Conservation (phyloP, 1,139 yeast species). For the Debaryomyces sp. region DNA sequence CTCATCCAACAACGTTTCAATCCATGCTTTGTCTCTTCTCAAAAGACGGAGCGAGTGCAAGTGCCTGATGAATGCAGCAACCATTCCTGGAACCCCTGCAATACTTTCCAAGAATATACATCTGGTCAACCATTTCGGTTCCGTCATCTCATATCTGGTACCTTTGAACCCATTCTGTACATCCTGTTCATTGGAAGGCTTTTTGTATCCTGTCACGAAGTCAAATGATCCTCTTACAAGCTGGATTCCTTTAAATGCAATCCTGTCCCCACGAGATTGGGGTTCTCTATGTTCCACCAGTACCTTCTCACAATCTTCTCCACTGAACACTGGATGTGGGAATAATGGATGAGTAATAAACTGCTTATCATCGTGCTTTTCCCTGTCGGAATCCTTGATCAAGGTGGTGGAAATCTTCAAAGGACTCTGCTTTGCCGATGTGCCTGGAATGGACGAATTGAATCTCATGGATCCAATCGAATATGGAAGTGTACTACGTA, state of each 20-base stretch:
- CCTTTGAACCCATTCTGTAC: slow-evolving; percentile 42
- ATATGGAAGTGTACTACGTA: slow-evolving; percentile 2
- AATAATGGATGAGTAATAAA: slow-evolving; percentile 52
- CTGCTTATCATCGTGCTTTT: slow-evolving; percentile 29
- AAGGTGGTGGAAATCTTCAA: slow-evolving; percentile 35
- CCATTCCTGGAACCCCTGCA: slow-evolving; percentile 83
- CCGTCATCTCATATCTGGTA: slow-evolving; percentile 59
- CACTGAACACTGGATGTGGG: slow-evolving; percentile 56
- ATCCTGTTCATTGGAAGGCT: slow-evolving; percentile 41
- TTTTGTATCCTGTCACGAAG: slow-evolving; percentile 65
- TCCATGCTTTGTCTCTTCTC: slow-evolving; percentile 74
- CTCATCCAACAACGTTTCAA: slow-evolving; percentile 73
- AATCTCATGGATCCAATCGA: not conserved
- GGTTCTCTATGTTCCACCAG: slow-evolving; percentile 58
- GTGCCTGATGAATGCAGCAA: slow-evolving; percentile 71
- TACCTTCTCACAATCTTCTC: slow-evolving; percentile 50
- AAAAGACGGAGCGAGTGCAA: slow-evolving; percentile 62
- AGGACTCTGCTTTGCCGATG: slow-evolving; percentile 4
- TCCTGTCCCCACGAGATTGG: slow-evolving; percentile 47
- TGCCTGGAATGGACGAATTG: not conserved
- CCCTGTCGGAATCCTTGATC: slow-evolving; percentile 24
- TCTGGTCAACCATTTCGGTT: slow-evolving; percentile 68
- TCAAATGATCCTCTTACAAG: slow-evolving; percentile 57
- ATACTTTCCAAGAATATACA: slow-evolving; percentile 69
- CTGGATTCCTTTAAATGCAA: slow-evolving; percentile 52